phyloP scores from a whole-genome alignment of 371 early-diverging fungal genomes.

The Apophysomyces ossiformis region DNA sequence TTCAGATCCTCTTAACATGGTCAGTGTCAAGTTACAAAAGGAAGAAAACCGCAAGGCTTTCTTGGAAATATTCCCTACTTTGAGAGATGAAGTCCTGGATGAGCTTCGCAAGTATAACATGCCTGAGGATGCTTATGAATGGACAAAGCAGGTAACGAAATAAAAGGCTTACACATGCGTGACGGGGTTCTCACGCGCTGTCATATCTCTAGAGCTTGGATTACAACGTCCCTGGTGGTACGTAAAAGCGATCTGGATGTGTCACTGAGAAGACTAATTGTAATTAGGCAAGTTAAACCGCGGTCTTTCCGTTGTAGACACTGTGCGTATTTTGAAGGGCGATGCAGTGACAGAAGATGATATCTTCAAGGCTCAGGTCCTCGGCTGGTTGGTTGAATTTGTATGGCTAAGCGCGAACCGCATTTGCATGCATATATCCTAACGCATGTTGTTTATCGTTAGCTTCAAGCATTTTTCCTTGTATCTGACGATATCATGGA shows the following conservation, averaged over 20 bases:
- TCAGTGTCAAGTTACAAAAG: constrained; percentile 55
- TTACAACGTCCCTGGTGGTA: constrained; percentile 85
- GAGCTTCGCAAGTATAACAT: constrained; percentile 71
- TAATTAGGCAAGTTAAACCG: constrained; percentile 93
- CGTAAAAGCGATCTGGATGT: constrained; percentile 3
- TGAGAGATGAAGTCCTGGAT: constrained; percentile 65
- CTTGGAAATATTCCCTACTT: constrained; percentile 58
- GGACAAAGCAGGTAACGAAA: constrained; percentile 57
- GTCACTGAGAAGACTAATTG: neutral
- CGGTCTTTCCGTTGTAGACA: constrained; percentile 92
- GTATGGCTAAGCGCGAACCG: constrained; percentile 50
- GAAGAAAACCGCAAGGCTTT: constrained; percentile 63
- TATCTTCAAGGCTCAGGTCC: constrained; percentile 82
- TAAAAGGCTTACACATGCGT: neutral
- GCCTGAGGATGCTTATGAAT: constrained; percentile 76
- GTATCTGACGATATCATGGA: constrained; percentile 99
- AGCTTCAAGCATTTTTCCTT: constrained; percentile 97
- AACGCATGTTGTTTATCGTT: constrained; percentile 6
- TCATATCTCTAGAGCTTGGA: constrained; percentile 59
- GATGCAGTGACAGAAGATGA: constrained; percentile 78
- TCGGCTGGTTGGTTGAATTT: constrained; percentile 96
- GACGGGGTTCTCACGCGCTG: neutral
- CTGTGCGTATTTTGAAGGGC: constrained; percentile 79
- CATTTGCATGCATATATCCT: neutral
- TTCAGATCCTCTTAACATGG: constrained; percentile 25